phyloP scores from a whole-genome alignment of 495 filamentous ascomycete genomes.

The Tuber aestivum region DNA sequence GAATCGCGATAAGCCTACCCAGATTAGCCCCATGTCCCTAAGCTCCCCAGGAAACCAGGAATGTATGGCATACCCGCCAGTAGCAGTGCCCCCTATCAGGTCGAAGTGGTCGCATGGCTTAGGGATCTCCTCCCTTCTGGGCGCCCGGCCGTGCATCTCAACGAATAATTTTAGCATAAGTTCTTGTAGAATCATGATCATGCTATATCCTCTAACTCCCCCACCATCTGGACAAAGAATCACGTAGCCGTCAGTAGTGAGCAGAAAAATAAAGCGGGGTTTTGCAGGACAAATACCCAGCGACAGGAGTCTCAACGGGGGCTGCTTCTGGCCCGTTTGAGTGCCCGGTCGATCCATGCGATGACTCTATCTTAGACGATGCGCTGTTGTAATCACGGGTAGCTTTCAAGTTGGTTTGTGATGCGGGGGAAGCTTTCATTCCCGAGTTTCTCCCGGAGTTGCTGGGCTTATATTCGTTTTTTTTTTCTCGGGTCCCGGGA shows the following conservation, averaged over 20 bases:
- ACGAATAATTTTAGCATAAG: constrained; percentile 78
- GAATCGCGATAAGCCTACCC: constrained; percentile 71
- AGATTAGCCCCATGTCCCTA: constrained; percentile 13
- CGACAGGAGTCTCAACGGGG: constrained; percentile 87
- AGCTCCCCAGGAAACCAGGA: not conserved
- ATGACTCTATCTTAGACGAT: constrained; percentile 11
- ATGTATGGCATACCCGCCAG: constrained; percentile 51
- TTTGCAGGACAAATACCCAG: constrained; percentile 58
- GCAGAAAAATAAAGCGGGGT: constrained; percentile 22
- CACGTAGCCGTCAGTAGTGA: not conserved
- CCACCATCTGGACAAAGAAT: constrained; percentile 67
- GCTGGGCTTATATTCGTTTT: not conserved
- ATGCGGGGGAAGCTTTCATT: not conserved
- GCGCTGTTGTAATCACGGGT: constrained; percentile 19
- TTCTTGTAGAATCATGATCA: constrained; percentile 61
- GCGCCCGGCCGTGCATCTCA: constrained; percentile 50
- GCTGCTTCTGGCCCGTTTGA: constrained; percentile 43
- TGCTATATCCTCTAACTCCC: constrained; percentile 92
- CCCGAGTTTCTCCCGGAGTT: not conserved
- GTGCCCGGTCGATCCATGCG: constrained; percentile 8
- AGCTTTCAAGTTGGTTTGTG: not conserved
- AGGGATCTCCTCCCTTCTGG: constrained; percentile 57
- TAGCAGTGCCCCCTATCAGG: constrained; percentile 67
- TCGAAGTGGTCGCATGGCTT: constrained; percentile 77
- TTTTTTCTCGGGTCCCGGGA: not conserved